Evolutionary conservation across 148 eudicot genomes (phyloP), one percentile per base, ranked within the genome.

Genomic region (Rhododendron kiyosumense): DNA sequence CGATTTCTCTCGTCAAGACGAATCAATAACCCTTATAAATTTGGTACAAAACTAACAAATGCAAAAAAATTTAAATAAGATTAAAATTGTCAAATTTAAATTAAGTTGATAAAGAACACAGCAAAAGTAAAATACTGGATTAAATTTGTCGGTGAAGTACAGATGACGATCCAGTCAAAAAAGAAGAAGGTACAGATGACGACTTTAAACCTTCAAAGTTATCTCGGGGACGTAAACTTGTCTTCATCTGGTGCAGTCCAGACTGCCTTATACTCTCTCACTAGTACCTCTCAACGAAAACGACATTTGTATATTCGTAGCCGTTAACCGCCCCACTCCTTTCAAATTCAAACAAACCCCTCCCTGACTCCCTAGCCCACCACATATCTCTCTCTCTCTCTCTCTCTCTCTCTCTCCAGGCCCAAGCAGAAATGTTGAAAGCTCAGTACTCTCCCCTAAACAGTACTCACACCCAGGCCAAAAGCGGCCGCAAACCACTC

Each of bases 341-440:
- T 92, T 89, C 90, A 92, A 92, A 90, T 92, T 91, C 89, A 89
- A 92, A 90, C 89, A 89, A 92, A 90, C 22, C 10, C 34, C 28
- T 0, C 26, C 32, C 12, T 7, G 6, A 0, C 49, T 36, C 38
- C 57, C 57, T 18, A 51, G 14, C 57, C 1, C 46, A 13, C 59
- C 49, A 26, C 28, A 46, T 8, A 78, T 54, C 83, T 81, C 45
- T 57, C 59, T 52, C 41, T 48, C 26, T 81, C 6, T 34, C 77
- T 11, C 43, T 41, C 43, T 41, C 43, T 41, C 45, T 41, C 45
- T 41, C 45, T 41, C 45, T 41, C 45, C 18, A 20, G 22, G 7
- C 11, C 13, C 11, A 32, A 38, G 63, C n/a, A 46, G 57, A 81
- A 32, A 92, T 92, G 94, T 79, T 91, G 34, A 84, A 86, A 26